Conservation (phyloP, 768 basidiomycete genomes). For the Boletus rex-veris region DNA sequence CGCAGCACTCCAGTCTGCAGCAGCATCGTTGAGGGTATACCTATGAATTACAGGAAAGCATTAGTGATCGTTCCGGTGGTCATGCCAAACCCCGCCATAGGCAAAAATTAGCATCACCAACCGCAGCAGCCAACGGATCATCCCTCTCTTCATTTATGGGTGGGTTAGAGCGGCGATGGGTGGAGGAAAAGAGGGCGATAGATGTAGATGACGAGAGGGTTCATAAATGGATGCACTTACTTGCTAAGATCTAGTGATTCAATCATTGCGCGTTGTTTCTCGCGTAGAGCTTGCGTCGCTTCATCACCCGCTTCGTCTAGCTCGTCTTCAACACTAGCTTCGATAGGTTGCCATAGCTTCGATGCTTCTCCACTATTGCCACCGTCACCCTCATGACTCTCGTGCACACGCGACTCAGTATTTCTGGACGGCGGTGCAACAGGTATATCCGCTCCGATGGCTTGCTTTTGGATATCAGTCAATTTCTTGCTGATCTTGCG, state of each 20-base stretch:
- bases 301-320: conserved; percentile 74
- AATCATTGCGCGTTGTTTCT: conserved; percentile 84
- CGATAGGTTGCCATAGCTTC: conserved; percentile 42
- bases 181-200: not conserved
- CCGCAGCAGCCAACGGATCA: not conserved
- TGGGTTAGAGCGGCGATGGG: conserved; percentile 7
- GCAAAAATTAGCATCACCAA: too few relatives aligned
- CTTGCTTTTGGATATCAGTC: conserved; percentile 74
- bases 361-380: conserved; percentile 1
- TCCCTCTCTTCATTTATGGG: not conserved
- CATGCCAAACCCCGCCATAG: not conserved
- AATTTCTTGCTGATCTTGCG: conserved; percentile 78
- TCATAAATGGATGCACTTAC: conserved; percentile 47
- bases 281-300: conserved; percentile 48
- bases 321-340: conserved; percentile 56
- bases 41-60: conserved; percentile 33
- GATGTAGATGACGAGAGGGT: not conserved
- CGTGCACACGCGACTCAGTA: conserved; percentile 12
- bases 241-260: conserved; percentile 82
- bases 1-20: conserved; percentile 71
- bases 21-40: conserved; percentile 69
- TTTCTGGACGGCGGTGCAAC: conserved; percentile 31
- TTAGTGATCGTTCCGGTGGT: not conserved
- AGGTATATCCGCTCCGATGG: conserved; percentile 63
- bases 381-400: conserved; percentile 10